These are phyloP conservation scores for Coprinopsis cinerea DNA, from an alignment of 768 basidiomycete genomes.

Conservation along the genomic window DNA sequence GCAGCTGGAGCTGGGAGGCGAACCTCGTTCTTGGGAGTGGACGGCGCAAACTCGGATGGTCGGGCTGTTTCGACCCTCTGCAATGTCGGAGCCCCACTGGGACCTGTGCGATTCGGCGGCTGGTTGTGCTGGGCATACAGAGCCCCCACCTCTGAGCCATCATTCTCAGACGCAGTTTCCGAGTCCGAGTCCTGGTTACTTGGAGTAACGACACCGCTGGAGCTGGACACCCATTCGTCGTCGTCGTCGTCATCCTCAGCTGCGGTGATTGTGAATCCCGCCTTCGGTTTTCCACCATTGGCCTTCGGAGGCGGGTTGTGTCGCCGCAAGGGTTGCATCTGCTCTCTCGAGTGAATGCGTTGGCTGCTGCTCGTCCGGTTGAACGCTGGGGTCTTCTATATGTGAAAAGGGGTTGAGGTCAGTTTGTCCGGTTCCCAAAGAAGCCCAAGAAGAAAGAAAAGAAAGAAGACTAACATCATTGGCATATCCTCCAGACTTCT, in stretches of 20 bases:
- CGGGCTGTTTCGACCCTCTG: slow-evolving; percentile 32
- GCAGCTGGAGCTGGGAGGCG: neutral
- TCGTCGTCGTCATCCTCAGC: slow-evolving; percentile 47
- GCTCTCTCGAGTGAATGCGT: slow-evolving; percentile 30
- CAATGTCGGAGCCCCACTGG: slow-evolving; percentile 3
- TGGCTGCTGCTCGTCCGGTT: slow-evolving; percentile 30
- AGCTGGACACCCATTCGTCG: slow-evolving; percentile 75
- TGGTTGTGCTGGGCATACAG: slow-evolving; percentile 12
- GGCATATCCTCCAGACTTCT: slow-evolving; percentile 34
- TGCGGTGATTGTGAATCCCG: slow-evolving; percentile 56
- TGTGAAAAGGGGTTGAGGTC: slow-evolving; percentile 16
- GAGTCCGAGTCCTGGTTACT: slow-evolving; percentile 43
- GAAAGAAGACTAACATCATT: slow-evolving; percentile 38
- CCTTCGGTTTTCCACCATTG: slow-evolving; percentile 33
- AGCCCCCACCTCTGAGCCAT: slow-evolving; percentile 18
- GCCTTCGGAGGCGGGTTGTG: slow-evolving; percentile 18
- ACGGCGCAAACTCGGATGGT: slow-evolving; percentile 25
- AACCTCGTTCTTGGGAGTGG: neutral
- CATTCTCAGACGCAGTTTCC: slow-evolving; percentile 32
- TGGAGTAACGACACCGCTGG: slow-evolving; percentile 70
- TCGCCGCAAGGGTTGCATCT: slow-evolving; percentile 18
- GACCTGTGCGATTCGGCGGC: slow-evolving; percentile 7
- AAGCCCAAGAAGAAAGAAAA: slow-evolving; percentile 13
- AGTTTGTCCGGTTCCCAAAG: slow-evolving; percentile 6
- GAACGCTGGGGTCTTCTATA: slow-evolving; percentile 23